Evolutionary conservation across 176 grass and related monocot species (phyloP).

Genomic region (Juncus effusus): DNA sequence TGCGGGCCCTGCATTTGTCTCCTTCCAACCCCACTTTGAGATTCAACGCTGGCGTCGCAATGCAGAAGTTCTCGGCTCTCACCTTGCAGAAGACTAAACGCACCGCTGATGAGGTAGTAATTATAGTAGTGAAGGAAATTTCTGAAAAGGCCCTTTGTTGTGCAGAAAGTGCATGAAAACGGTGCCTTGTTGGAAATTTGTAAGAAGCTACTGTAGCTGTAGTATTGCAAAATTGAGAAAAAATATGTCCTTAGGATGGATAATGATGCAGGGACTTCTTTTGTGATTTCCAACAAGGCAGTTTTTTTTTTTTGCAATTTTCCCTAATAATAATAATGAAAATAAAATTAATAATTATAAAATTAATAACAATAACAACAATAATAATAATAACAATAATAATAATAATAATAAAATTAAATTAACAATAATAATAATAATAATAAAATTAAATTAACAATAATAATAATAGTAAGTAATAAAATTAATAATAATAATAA

Average conservation of each 20-base stretch:
- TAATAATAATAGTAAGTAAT: not conserved
- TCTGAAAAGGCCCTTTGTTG: conserved; percentile 1
- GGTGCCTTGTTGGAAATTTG: conserved; percentile 9
- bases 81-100: conserved; percentile 88
- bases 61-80: conserved; percentile 95
- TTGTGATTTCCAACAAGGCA: too few relatives aligned
- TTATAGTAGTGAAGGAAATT: not conserved
- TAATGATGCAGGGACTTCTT: too few relatives aligned
- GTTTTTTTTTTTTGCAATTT: not conserved
- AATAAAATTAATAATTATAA: too few relatives aligned
- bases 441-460: not conserved
- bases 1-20: conserved; percentile 94
- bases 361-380: too few relatives aligned
- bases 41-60: conserved; percentile 87
- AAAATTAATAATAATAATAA: not conserved
- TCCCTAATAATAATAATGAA: not conserved
- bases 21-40: conserved; percentile 90
- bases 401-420: not conserved
- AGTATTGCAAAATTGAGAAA: not conserved
- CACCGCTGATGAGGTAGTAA: conserved; percentile 76
- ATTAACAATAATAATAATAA: not conserved
- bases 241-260: too few relatives aligned
- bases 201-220: too few relatives aligned
- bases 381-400: too few relatives aligned
- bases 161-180: too few relatives aligned